Conservation (phyloP, 805 yeast genomes). For the Kodamaea restingae region DNA sequence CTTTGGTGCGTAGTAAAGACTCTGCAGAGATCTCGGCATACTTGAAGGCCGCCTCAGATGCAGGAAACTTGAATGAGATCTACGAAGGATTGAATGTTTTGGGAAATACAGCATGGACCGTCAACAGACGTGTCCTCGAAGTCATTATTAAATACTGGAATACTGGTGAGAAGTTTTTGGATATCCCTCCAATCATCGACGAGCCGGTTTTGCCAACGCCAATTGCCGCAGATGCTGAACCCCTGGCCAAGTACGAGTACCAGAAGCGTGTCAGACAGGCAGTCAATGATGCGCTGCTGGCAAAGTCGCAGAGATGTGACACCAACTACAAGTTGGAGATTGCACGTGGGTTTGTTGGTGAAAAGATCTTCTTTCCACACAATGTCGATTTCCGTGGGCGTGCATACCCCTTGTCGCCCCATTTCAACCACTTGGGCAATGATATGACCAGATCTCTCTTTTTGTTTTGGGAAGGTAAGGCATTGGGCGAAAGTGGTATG, state of each 20-base stretch:
- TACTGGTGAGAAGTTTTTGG: slow-evolving; percentile 69
- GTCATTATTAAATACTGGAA: slow-evolving; percentile 83
- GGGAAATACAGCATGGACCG: slow-evolving; percentile 90
- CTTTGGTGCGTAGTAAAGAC: slow-evolving; percentile 72
- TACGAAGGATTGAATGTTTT: slow-evolving; percentile 80
- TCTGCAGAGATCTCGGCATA: slow-evolving; percentile 90
- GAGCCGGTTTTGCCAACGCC: slow-evolving; percentile 45
- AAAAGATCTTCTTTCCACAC: slow-evolving; percentile 72
- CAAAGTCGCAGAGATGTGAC: slow-evolving; percentile 89
- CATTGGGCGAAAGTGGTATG: slow-evolving; percentile 60
- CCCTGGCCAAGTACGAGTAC: slow-evolving; percentile 65
- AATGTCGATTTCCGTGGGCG: slow-evolving; percentile 80
- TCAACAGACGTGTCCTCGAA: slow-evolving; percentile 66
- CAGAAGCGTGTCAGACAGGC: slow-evolving; percentile 54
- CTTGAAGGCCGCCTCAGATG: slow-evolving; percentile 75
- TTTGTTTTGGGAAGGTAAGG: slow-evolving; percentile 73
- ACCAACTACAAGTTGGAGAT: slow-evolving; percentile 90
- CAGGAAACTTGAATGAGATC: slow-evolving; percentile 60
- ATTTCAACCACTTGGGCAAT: slow-evolving; percentile 76
- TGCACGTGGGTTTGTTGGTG: slow-evolving; percentile 86
- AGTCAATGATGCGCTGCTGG: slow-evolving; percentile 57
- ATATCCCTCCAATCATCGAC: slow-evolving; percentile 51
- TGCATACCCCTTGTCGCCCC: slow-evolving; percentile 78
- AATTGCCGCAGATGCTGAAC: slow-evolving; percentile 68
- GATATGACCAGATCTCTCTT: slow-evolving; percentile 72